phyloP scores from a whole-genome alignment of 116 monocot species.

The Thalassia testudinum region DNA sequence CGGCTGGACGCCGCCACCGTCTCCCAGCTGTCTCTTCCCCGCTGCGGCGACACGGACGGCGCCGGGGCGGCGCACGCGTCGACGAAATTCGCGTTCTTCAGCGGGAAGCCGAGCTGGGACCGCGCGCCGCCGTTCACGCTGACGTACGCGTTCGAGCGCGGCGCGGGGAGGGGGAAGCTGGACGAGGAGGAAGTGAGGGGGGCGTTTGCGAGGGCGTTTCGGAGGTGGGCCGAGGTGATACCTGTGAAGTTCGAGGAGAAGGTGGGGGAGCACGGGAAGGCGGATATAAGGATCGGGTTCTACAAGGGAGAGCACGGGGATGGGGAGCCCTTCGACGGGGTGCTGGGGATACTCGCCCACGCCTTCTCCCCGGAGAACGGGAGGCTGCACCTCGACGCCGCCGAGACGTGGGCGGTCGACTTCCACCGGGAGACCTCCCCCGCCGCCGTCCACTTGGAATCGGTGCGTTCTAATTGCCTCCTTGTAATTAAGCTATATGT shows the following conservation, averaged over 20 bases:
- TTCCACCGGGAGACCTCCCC: conserved; percentile 28
- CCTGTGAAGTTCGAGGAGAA: conserved; percentile 49
- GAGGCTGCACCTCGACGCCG: conserved; percentile 66
- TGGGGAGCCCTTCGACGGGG: conserved; percentile 84
- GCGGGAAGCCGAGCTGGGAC: conserved; percentile 54
- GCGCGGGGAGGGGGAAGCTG: conserved; percentile 30
- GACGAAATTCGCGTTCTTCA: conserved; percentile 46
- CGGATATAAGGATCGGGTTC: conserved; percentile 72
- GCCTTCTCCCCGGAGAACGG: conserved; percentile 91
- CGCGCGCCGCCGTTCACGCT: conserved; percentile 27
- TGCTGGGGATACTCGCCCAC: conserved; percentile 70
- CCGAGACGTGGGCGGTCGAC: conserved; percentile 86
- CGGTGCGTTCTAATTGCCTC: conserved; percentile 8
- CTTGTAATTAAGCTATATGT: no score
- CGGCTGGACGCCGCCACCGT: conserved; percentile 33
- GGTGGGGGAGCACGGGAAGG: conserved; percentile 21
- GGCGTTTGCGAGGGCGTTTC: conserved; percentile 55
- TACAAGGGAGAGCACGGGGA: conserved; percentile 77
- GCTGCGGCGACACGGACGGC: conserved; percentile 42
- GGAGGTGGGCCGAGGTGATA: conserved; percentile 57
- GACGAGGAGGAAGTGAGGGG: conserved; percentile 9
- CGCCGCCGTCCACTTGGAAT: conserved; percentile 74
- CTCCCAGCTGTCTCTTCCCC: conserved; percentile 20
- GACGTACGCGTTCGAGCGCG: conserved; percentile 54
- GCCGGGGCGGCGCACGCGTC: background rate